Evolutionary conservation across 2,329 filamentous ascomycete genomes (phyloP).

Genomic region (Alternaria novae-zelandiae): DNA sequence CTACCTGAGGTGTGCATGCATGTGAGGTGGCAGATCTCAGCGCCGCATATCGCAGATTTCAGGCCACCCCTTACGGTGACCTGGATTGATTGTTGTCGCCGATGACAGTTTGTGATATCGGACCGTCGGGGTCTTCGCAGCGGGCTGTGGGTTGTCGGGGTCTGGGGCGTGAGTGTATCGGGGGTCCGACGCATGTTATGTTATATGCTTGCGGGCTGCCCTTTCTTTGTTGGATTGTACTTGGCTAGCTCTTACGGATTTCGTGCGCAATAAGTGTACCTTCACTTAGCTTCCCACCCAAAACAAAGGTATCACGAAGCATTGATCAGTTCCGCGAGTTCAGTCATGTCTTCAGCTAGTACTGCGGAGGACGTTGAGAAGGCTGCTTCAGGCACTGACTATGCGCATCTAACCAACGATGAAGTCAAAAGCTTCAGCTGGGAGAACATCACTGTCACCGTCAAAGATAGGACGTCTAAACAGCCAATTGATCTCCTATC

Average conservation of each 20-base stretch:
- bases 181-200: background rate
- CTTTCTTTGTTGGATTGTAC: background rate
- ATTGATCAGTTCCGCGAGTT: background rate
- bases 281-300: background rate
- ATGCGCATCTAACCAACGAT: slow-evolving; percentile 66
- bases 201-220: background rate
- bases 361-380: slow-evolving; percentile 53
- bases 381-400: slow-evolving; percentile 48
- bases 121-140: background rate
- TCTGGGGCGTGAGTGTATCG: background rate
- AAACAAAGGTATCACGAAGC: background rate
- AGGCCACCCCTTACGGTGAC: background rate
- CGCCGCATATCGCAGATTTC: background rate
- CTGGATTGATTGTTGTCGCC: background rate
- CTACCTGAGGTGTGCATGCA: background rate
- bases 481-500: slow-evolving; percentile 68
- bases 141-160: background rate
- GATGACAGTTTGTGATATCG: background rate
- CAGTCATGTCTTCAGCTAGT: slow-evolving; percentile 19
- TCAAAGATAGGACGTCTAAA: slow-evolving; percentile 74
- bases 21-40: background rate
- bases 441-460: slow-evolving; percentile 70
- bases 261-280: background rate
- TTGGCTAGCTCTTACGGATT: background rate
- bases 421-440: slow-evolving; percentile 70